Base-by-base conservation (phyloP, 805 yeast genomes). In the Candida schatavii region DNA sequence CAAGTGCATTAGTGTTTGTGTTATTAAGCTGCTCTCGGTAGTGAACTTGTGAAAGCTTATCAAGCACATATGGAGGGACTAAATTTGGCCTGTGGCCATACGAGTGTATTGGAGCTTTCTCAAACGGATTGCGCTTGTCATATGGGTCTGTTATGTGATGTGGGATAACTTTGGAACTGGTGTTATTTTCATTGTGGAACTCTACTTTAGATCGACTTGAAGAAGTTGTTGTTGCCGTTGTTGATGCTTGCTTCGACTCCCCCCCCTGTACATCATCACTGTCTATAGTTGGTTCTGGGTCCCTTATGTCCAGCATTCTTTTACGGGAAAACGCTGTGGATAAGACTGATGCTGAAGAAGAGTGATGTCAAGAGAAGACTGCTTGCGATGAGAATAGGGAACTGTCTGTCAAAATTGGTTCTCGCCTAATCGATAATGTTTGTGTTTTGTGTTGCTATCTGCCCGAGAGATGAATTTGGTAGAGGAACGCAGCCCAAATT, bases 61-160 rank as follows among this genome's bases (percentile, higher is more conserved):
- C 85, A 34, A 84, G 57, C 1, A 79, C 88, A 61, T 78, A 85
- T 1, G 85, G 82, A 1, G 91, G 91, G 18, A 70, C 62, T 22
- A 62, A 60, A 32, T 62, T 64, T 13, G 74, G 61, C 35, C 49
- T 52, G 40, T 64, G 68, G 38, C 57, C 55, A 51, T 70, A 70
- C n/a, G 64, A 44, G 28, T 51, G 57, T 10, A 63, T 52, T 30
- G 54, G 51, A 17, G 64, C 35, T 22, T 57, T 45, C 17, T 52
- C 58, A 46, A 64, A 61, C 7, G 68, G 64, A 39, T 62, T 49
- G 7, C 35, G 15, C 18, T 31, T 36, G 39, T 36, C 36, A 18
- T 11, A 33, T 4, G 36, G 36, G 26, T 33, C 36, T 9, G 5
- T 22, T 7, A 33, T 11, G 15, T 25, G 25, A 11, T 23, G 27